A percentile compares a stretch with the other conserved stretches of the same genome.
Conservation (phyloP, 2,329 filamentous ascomycete species). For the Aspergillus udagawae region DNA sequence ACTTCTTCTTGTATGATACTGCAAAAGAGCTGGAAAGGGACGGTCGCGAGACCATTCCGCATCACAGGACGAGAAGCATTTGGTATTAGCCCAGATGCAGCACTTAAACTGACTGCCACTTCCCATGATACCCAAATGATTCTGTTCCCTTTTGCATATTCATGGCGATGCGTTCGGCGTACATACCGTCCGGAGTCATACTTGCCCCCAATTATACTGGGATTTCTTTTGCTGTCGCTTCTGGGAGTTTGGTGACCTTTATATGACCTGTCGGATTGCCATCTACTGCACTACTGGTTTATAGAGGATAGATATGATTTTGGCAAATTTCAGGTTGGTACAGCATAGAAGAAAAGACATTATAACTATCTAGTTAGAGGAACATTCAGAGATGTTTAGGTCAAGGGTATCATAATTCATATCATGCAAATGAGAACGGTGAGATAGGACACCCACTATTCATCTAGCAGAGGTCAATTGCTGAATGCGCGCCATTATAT, state of each 20-base stretch:
- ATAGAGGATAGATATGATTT: neutral
- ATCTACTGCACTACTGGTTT: neutral
- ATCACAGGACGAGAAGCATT: slow-evolving; percentile 88
- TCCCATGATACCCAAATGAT: neutral
- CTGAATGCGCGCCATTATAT: slow-evolving; percentile 37
- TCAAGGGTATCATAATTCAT: neutral
- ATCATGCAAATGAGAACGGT: neutral
- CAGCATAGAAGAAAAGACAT: neutral
- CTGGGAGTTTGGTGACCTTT: neutral
- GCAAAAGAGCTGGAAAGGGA: slow-evolving; percentile 77
- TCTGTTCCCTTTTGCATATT: neutral
- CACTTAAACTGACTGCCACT: neutral
- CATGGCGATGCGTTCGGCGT: neutral
- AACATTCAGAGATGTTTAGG: neutral
- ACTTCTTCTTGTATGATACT: slow-evolving; percentile 95
- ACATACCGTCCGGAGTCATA: neutral
- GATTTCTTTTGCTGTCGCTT: neutral
- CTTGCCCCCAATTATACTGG: neutral
- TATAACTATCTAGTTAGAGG: neutral
- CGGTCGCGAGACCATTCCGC: slow-evolving; percentile 59
- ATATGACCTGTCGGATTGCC: neutral
- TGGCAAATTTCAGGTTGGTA: neutral
- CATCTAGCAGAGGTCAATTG: slow-evolving; percentile 1
- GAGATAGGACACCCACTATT: neutral
- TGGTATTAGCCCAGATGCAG: slow-evolving; percentile 64